Evolutionary conservation across 164 flowering plant species (phyloP), one percentile per base, ranked within the genome.

Genomic region (Buxus sempervirens): DNA sequence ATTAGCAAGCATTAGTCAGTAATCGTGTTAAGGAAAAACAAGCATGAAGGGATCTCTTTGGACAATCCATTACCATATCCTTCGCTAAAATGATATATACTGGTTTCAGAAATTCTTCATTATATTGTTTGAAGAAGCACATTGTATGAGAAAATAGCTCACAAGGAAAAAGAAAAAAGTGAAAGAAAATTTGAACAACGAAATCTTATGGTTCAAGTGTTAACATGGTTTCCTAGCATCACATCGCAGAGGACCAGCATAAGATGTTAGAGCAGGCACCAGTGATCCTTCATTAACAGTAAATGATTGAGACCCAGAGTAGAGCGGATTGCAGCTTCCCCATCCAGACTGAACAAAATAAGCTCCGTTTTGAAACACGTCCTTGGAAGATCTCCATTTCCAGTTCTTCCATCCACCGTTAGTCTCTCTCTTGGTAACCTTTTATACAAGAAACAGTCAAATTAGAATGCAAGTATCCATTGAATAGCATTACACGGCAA

Each of bases 211-310:
- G 38, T 25, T 25, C 62, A 23, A 26, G 15, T 22, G 55, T 78
- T 57, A 87, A 57, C 92, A 90, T 22, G 80, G 58, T 74, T 72
- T 80, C 10, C 79, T 73, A 23, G 26, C 51, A 32, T 25, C 60
- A 62, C 93, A 90, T 10, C n/a, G 15, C 23, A 90, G 70, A 66
- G 90, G 85, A 59, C 94, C 94, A 0, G 92, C 87, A 71, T 73
- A 64, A n/a, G 85, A 41, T 7, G 92, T 89, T 62, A 91, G 73
- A 60, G 80, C 76, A 61, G 90, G 92, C 54, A 76, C 90, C 73
- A 75, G 42, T 1, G 81, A 63, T 16, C 84, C 92, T 7, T 65
- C 69, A 15, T 84, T 80, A 21, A 78, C 94, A 0, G 42, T 27
- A 62, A 89, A 86, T 4, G 75, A 56, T 45, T 89, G 90, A 18